Conservation (phyloP, 148 eudicot species). For the Vaccinium darrowii region DNA sequence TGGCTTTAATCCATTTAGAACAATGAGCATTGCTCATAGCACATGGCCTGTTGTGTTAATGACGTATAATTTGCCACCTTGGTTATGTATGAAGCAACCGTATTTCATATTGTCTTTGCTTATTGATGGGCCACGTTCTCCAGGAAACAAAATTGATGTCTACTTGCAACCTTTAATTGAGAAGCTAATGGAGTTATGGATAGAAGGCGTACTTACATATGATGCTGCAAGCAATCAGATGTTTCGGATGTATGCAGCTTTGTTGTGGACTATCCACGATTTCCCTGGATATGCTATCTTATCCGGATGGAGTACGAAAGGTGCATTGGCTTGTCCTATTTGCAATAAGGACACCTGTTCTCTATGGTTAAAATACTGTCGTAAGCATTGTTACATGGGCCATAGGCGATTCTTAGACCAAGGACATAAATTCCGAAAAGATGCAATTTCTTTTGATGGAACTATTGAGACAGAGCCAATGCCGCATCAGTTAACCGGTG, state of each 20-base stretch:
- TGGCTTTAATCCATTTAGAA: background rate
- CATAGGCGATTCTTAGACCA: background rate
- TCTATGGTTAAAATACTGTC: background rate
- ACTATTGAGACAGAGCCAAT: background rate
- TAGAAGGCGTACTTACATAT: background rate
- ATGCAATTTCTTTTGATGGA: background rate
- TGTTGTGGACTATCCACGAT: background rate
- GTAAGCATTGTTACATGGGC: background rate
- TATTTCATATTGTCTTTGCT: background rate
- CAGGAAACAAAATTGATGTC: background rate
- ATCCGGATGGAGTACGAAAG: background rate
- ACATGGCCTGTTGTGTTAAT: background rate
- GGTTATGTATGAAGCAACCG: conserved; percentile 4
- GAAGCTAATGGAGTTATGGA: background rate
- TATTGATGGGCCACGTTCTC: background rate
- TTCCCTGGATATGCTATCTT: background rate
- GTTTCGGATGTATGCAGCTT: background rate
- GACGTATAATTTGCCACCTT: background rate
- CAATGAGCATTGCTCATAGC: background rate
- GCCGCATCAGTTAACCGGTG: background rate
- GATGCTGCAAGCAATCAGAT: background rate
- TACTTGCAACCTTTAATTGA: background rate
- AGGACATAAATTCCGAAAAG: background rate
- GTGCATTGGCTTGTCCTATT: background rate
- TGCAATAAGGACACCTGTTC: background rate